Percentiles rank a stretch among this genome's conserved stretches.
Evolutionary conservation across 164 flowering plant species (phyloP).

Genomic region (Houttuynia cordata): DNA sequence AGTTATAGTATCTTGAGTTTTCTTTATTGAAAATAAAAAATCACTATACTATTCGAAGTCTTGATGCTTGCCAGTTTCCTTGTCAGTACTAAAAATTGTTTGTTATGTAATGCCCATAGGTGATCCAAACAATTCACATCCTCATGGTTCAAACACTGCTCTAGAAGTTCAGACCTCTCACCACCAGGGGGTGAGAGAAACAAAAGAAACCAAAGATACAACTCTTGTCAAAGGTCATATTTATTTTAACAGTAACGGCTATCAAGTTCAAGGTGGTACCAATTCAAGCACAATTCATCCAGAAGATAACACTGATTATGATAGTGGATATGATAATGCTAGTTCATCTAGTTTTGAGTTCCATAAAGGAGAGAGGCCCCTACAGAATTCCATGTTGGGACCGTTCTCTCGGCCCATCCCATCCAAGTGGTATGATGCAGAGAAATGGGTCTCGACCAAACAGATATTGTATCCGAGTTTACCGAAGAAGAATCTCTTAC

Average conservation of each 20-base stretch:
- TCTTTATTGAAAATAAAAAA: too few relatives aligned
- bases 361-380: constrained; percentile 59
- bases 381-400: constrained; percentile 25
- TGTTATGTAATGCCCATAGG: background rate
- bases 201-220: constrained; percentile 17
- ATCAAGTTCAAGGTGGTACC: constrained; percentile 7
- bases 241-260: constrained; percentile 16
- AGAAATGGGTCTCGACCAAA: constrained; percentile 76
- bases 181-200: constrained; percentile 15
- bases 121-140: background rate
- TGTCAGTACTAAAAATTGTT: background rate
- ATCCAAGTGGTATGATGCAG: constrained; percentile 95
- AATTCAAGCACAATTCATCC: constrained; percentile 53
- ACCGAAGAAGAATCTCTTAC: constrained; percentile 26
- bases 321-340: constrained; percentile 49
- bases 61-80: background rate
- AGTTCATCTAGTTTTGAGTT: constrained; percentile 92
- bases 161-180: constrained; percentile 14
- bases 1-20: too few relatives aligned
- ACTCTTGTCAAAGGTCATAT: constrained; percentile 24
- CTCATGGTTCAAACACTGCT: background rate
- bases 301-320: constrained; percentile 75
- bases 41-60: too few relatives aligned
- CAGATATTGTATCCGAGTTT: constrained; percentile 26
- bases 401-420: constrained; percentile 52